A percentile compares a stretch with the other conserved stretches of the same genome.
Evolutionary conservation across 352 stramenopile species (phyloP).

Genomic region (Pythium apleroticum): DNA sequence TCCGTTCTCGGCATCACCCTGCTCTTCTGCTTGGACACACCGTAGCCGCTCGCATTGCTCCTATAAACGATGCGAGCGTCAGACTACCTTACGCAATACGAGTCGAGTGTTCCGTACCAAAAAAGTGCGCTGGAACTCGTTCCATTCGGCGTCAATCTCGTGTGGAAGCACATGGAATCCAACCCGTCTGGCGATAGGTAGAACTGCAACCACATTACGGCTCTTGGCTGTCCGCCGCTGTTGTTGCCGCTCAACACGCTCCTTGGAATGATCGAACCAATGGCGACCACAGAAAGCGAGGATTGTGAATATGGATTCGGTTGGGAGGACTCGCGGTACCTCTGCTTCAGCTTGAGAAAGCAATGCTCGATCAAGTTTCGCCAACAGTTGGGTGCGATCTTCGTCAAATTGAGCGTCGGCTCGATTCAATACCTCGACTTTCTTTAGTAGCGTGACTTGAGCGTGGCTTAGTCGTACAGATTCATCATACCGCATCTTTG

Average conservation of each 20-base stretch:
- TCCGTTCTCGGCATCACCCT: constrained; percentile 10
- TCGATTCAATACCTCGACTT: constrained; percentile 33
- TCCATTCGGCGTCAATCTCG: constrained; percentile 35
- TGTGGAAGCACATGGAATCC: constrained; percentile 36
- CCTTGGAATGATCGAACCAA: constrained; percentile 43
- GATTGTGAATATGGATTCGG: constrained; percentile 37
- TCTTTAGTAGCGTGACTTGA: constrained; percentile 41
- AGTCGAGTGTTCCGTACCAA: not conserved
- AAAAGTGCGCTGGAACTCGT: constrained; percentile 20
- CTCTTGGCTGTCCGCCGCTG: not conserved
- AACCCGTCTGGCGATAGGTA: constrained; percentile 28
- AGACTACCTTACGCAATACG: not conserved
- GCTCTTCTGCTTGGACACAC: constrained; percentile 12
- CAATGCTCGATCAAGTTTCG: constrained; percentile 32
- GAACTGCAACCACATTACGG: constrained; percentile 2
- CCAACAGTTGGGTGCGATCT: constrained; percentile 32
- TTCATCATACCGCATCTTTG: constrained; percentile 58
- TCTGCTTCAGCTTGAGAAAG: constrained; percentile 32
- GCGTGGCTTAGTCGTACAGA: constrained; percentile 31
- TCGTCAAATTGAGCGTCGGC: constrained; percentile 41
- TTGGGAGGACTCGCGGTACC: constrained; percentile 30
- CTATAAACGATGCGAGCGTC: not conserved
- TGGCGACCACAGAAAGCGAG: constrained; percentile 54
- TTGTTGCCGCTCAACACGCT: not conserved
- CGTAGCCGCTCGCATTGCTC: constrained; percentile 23